Conservation (phyloP, 257 asterid genomes). For the Solanum pinnatisectum region DNA sequence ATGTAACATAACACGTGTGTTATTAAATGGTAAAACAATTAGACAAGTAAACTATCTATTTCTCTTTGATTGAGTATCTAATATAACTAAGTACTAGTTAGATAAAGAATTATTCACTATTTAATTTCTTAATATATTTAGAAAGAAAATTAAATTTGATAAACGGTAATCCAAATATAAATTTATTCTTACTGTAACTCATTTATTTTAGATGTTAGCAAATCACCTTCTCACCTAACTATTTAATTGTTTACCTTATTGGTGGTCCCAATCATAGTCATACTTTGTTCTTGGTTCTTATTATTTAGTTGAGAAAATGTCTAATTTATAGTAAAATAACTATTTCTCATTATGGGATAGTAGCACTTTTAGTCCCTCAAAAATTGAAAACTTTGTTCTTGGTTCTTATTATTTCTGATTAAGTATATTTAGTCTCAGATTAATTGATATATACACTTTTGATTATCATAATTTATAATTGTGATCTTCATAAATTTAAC, state of each 20-base stretch:
- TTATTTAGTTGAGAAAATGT: not conserved
- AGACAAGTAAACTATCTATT: not conserved
- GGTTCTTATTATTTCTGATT: not conserved
- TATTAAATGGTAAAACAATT: not conserved
- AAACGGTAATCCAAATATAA: not conserved
- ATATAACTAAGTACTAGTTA: not conserved
- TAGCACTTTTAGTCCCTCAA: not conserved
- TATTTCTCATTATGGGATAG: not conserved
- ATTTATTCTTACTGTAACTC: too few relatives aligned
- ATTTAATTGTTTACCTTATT: not conserved
- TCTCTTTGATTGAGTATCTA: not conserved
- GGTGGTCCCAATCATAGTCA: not conserved
- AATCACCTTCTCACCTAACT: not conserved
- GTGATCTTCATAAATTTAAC: not conserved
- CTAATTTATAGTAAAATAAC: not conserved
- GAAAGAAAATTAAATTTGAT: not conserved
- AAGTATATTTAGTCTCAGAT: not conserved
- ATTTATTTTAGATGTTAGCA: not conserved
- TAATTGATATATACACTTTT: not conserved
- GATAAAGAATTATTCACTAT: not conserved
- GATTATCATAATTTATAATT: accelerated
- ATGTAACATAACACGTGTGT: too few relatives aligned
- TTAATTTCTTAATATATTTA: not conserved
- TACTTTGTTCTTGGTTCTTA: not conserved
- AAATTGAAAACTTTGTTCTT: not conserved